Conservation (phyloP, 2,329 filamentous ascomycete species). For the Ophiognomonia clavigignenti-juglandacearum region DNA sequence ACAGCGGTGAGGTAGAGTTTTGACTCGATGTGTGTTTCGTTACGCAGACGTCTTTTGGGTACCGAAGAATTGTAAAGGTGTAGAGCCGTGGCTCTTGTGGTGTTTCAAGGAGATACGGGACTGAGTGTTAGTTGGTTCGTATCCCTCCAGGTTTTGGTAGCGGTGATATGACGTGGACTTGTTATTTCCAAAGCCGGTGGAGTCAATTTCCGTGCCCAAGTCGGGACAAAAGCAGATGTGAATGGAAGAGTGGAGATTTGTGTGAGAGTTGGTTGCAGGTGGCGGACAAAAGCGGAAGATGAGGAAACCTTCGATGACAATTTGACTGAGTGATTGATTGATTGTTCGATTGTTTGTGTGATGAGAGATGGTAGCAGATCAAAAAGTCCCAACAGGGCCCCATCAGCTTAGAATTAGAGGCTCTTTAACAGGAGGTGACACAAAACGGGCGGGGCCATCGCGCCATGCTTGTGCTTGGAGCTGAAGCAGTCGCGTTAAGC, state of each 20-base stretch:
- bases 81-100: neutral
- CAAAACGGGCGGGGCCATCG: constrained; percentile 6
- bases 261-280: neutral
- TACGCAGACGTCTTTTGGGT: neutral
- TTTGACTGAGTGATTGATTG: no score
- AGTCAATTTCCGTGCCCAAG: neutral
- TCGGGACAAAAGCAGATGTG: neutral
- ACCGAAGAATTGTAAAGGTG: neutral
- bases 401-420: no score
- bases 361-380: neutral
- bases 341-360: no score
- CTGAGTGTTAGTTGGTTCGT: no score
- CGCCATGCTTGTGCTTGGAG: no score
- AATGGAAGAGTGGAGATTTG: constrained; percentile 18
- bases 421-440: neutral
- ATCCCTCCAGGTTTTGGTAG: no score
- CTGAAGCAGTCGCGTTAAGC: neutral
- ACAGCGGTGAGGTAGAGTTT: neutral
- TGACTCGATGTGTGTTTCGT: constrained; percentile 8
- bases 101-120: neutral
- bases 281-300: no score
- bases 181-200: neutral
- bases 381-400: constrained; percentile 4
- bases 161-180: neutral
- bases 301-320: no score